Base-by-base conservation (phyloP, 2,329 filamentous ascomycete genomes). In the Xylariomycetidae sp. region DNA sequence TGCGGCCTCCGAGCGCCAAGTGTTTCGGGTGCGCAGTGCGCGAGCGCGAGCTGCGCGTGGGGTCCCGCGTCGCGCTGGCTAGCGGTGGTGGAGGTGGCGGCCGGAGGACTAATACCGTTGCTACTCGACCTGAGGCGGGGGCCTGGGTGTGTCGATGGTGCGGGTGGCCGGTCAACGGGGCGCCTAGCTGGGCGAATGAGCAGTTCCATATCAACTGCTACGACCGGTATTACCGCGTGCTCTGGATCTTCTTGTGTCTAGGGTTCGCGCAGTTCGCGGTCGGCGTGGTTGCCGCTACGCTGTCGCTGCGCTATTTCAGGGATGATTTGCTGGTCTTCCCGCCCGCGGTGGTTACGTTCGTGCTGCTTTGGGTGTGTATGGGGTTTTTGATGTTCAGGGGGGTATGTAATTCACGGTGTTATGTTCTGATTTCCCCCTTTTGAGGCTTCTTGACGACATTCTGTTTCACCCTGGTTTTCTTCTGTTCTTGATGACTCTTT, bases 71-170 rank as follows among this genome's bases (percentile, higher is more conserved):
- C n/a, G 45, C 44, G 0, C 51, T 69, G 26, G 64, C 53, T 5
- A 62, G 61, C 27, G n/a, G n/a, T n/a, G n/a, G n/a, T n/a, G n/a
- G n/a, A n/a, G n/a, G n/a, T n/a, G n/a, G n/a, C n/a, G n/a, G n/a
- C n/a, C n/a, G n/a, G n/a, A n/a, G n/a, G n/a, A n/a, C n/a, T n/a
- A n/a, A n/a, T n/a, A n/a, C n/a, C n/a, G n/a, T n/a, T n/a, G n/a
- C n/a, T n/a, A n/a, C n/a, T n/a, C n/a, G n/a, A n/a, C n/a, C n/a
- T n/a, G 45, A 47, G 13, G 41, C 46, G 8, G 46, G 41, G 4
- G 54, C 58, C 17, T 67, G 57, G 52, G 52, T 64, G 9, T 70
- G 67, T 27, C 58, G 66, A 6, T 69, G 64, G 56, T 70, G 67
- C 45, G 65, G 66, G 0, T 58, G 50, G 37, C 66, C 65, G 6